Evolutionary conservation across 805 yeast genomes (phyloP), one percentile per base, ranked within the genome.

Genomic region (Candida golubevii): DNA sequence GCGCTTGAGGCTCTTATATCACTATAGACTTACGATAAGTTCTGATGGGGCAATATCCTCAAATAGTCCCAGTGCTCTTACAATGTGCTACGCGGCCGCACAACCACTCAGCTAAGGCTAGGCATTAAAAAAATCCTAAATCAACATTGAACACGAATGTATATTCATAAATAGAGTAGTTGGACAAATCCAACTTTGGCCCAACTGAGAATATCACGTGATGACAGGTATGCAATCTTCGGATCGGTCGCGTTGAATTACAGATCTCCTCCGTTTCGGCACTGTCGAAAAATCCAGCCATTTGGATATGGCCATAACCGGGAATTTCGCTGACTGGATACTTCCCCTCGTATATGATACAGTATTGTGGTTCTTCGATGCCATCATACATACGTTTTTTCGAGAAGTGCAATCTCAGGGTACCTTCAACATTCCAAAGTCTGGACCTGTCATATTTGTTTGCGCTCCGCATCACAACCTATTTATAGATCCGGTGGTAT

Each of bases 381-480:
- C 62, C 15, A 61, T 69, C 31, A 57, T 66, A 42, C 69, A 66
- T 46, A 69, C 72, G 2, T 70, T 68, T 41, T 70, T 70, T 59
- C 51, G 74, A 35, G 75, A 70, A 40, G 64, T 70, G 43, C 60
- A 60, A 36, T 52, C 63, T 32, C 43, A 73, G 29, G 74, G 74
- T 7, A 49, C 69, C 5, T 67, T 65, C 55, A 58, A 69, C 45
- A 61, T 70, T 35, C 74, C 75, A 32, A 57, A 53, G 28, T 39
- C 44, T 12, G 74, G 73, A 6, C 65, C 74, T 1, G 61, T 67
- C 15, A 55, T 70, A 14, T 67, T 69, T 45, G 75, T 69, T 8
- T 62, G 68, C 44, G 75, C 72, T 1, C 75, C 75, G 2, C 75
- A 70, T 51, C 72, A 65, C 45, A 70, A 70, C 49, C 72, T 69